Evolutionary conservation across 129 eudicot species (phyloP), one percentile per base, ranked within the genome.

Genomic region (Kitagawia praeruptora): DNA sequence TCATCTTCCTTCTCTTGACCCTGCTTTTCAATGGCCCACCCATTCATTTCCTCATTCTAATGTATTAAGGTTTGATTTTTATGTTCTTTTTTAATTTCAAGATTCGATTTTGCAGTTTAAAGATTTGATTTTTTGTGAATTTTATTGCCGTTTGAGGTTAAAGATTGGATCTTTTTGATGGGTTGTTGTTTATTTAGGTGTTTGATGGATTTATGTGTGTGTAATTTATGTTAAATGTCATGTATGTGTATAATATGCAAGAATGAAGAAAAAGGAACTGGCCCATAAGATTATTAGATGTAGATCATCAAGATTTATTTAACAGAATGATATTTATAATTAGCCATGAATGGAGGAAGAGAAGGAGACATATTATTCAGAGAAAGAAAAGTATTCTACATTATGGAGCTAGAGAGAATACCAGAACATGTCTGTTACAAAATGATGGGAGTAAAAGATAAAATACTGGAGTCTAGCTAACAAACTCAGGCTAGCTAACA

Each of bases 1-100:
- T 31, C 88, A 89, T 63, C 83, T 90, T 18, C 92, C 92, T 28
- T 74, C 85, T 45, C 83, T 90, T 46, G 90, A 86, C 39, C 76
- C 88, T 28, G 82, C 64, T 10, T 86, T 85, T 77, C 85, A 78
- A 12, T 90, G 91, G 96, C 80, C 89, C 3, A 31, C 79, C 37
- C 34, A 85, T 67, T 77, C 84, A 0, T 82, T 83, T 44, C 54
- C 88, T 69, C 67, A 38, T 75, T 76, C 90, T 4, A 70, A 80
- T 56, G 66, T 46, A 0, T 83, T 70, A 53, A 85, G 96, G 96
- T 90, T 67, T 67, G 73, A 13, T 69, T 70, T 69, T 25, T 12
- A 5, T 61, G 1, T 12, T 28, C 5, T 31, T 64, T 5, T 28
- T 64, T 0, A 25, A 8, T 23, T 37, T 81, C 1, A 63, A 63